phyloP scores from a whole-genome alignment of 2,329 filamentous ascomycete genomes.

The Colletotrichum cuscutae region DNA sequence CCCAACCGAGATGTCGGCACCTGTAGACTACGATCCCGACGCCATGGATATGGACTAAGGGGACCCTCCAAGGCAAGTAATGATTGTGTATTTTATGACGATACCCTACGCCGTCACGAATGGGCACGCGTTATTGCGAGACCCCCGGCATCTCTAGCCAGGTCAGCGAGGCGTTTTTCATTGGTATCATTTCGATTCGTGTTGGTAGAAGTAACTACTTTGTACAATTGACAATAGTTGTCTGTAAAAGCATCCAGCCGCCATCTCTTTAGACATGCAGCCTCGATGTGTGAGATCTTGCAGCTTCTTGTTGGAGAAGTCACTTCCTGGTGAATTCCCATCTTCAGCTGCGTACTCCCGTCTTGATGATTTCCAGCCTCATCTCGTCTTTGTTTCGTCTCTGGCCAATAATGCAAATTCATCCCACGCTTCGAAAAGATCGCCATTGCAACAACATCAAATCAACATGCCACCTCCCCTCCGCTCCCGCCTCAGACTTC shows the following conservation, averaged over 20 bases:
- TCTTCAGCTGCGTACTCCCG: not conserved
- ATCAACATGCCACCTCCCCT: not conserved
- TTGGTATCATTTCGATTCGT: conserved; percentile 12
- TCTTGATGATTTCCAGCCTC: conserved; percentile 5
- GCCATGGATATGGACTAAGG: conserved; percentile 74
- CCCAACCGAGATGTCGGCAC: conserved; percentile 24
- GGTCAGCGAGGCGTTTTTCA: conserved; percentile 24
- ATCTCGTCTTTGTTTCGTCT: conserved; percentile 6
- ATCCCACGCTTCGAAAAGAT: not conserved
- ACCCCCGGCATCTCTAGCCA: not conserved
- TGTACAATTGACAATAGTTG: conserved; percentile 22
- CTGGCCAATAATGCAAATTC: conserved; percentile 3
- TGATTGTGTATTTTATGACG: not conserved
- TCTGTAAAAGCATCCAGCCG: conserved; percentile 9
- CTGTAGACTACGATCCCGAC: conserved; percentile 60
- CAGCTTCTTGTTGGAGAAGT: not conserved
- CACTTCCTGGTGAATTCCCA: not conserved
- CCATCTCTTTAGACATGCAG: conserved; percentile 1
- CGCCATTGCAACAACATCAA: conserved; percentile 21
- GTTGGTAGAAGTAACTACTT: conserved; percentile 1
- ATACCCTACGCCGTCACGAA: conserved; percentile 13
- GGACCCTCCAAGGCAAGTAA: conserved; percentile 10
- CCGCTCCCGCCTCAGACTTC: conserved; percentile 33
- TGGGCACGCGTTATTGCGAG: not conserved
- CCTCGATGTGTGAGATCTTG: not conserved